Base-by-base conservation (phyloP, 2,329 filamentous ascomycete species). In the Botrytis galanthina region DNA sequence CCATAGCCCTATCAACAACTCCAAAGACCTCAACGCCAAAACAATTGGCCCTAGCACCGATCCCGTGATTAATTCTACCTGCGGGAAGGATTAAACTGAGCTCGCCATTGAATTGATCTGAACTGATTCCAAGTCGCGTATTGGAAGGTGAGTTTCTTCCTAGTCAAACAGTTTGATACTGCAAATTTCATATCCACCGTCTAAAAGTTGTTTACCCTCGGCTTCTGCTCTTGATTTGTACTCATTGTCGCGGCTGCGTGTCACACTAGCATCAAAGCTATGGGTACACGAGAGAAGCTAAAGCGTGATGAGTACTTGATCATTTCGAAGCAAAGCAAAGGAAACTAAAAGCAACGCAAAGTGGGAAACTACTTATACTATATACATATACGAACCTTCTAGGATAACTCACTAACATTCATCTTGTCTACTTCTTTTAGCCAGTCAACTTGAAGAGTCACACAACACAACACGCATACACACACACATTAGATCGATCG, bases 1-100 rank as follows among this genome's bases (percentile, higher is more conserved):
- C 66, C 75, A 67, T 59, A 76, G 75, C 75, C 79, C 79, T 79
- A 80, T 80, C 79, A 80, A 39, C 75, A 73, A 77, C 76, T 74
- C 75, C 54, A 67, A 72, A 79, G 74, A 74, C 78, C 75, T 78
- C 79, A 74, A 79, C 72, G 70, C 61, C 46, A 74, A 75, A 60
- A 69, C 74, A 80, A 80, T 80, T 81, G 80, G 80, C 73, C 75
- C 73, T 75, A 63, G 32, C 59, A 73, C n/a, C 70, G 68, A 78
- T 80, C 79, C 75, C 72, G 76, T 81, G 80, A 81, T 79, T 77
- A 60, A 71, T 72, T 54, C 44, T 42, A 71, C 51, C 78, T 80
- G 80, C 79, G 80, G 80, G 75, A 77, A 75, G 79, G 79, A 78
- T 80, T 74, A 44, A 66, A 70, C 61, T 44, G 29, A 70, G 51